Evolutionary conservation across 495 filamentous ascomycete genomes (phyloP).

Genomic region (Aspergillus diversus): DNA sequence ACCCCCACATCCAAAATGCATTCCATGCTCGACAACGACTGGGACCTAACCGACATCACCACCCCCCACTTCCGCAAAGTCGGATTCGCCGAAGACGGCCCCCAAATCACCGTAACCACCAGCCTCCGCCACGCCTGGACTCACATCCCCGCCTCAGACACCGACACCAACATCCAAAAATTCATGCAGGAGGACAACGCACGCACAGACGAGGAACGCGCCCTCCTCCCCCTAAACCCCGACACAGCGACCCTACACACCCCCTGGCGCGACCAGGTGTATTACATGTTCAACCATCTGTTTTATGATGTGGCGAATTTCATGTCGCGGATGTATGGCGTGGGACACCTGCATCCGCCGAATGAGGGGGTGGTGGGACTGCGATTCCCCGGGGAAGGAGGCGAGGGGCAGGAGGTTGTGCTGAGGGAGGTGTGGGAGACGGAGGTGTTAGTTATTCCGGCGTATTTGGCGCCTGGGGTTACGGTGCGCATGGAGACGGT

Average conservation of each 20-base stretch:
- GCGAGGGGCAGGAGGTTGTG: background rate
- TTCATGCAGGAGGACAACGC: background rate
- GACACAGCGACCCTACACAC: background rate
- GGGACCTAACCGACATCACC: background rate
- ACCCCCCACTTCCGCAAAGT: background rate
- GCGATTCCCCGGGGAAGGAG: background rate
- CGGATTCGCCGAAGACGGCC: background rate
- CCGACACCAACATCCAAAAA: background rate
- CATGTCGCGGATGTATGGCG: constrained; percentile 1
- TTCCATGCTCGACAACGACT: background rate
- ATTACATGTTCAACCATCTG: constrained; percentile 1
- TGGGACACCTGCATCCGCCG: background rate
- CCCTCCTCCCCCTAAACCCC: background rate
- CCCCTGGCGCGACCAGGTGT: constrained; percentile 3
- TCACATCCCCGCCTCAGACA: background rate
- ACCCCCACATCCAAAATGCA: background rate
- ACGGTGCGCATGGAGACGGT: background rate
- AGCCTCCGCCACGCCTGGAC: background rate
- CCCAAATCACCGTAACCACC: background rate
- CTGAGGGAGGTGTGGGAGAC: background rate
- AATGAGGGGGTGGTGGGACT: background rate
- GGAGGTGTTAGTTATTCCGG: background rate
- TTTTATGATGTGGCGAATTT: constrained; percentile 6
- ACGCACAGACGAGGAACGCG: background rate
- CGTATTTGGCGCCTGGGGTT: background rate